phyloP scores from a whole-genome alignment of 2,329 filamentous ascomycete genomes.

The Trichoderma sp. region DNA sequence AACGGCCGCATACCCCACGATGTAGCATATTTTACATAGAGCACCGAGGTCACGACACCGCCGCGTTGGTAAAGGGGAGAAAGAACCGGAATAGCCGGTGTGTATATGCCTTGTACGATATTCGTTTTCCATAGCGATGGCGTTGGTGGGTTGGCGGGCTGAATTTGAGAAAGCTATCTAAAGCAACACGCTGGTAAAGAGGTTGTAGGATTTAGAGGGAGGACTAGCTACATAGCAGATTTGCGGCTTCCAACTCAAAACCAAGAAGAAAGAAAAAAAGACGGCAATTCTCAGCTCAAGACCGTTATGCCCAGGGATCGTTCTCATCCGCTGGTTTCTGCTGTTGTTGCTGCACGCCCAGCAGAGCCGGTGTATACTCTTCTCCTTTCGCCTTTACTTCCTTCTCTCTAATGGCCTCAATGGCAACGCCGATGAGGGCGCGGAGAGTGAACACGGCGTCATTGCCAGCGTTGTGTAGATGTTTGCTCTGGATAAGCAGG shows the following conservation, averaged over 20 bases:
- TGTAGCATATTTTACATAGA: not conserved
- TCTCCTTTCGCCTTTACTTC: constrained; percentile 31
- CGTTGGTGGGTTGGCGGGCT: constrained; percentile 40
- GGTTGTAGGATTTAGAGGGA: constrained; percentile 21
- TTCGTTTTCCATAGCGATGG: constrained; percentile 50
- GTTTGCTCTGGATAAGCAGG: constrained; percentile 63
- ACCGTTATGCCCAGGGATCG: constrained; percentile 5
- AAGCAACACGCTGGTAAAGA: constrained; percentile 23
- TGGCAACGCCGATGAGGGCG: constrained; percentile 62
- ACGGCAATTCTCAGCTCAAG: constrained; percentile 30
- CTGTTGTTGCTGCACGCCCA: not conserved
- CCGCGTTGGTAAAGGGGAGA: not conserved
- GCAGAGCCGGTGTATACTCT: constrained; percentile 29
- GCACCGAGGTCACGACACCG: not conserved
- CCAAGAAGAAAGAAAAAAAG: constrained; percentile 3
- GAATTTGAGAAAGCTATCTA: constrained; percentile 34
- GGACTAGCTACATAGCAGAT: constrained; percentile 13
- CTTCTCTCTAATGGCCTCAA: constrained; percentile 35
- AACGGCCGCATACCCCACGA: not conserved
- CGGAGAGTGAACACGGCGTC: constrained; percentile 81
- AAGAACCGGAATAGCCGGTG: constrained; percentile 17
- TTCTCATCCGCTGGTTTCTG: constrained; percentile 11
- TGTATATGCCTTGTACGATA: constrained; percentile 45
- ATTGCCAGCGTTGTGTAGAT: constrained; percentile 87
- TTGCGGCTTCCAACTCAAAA: constrained; percentile 13